These are phyloP conservation scores for Malus hybrid DNA, from an alignment of 331 rosid genomes.

Conservation along the genomic window DNA sequence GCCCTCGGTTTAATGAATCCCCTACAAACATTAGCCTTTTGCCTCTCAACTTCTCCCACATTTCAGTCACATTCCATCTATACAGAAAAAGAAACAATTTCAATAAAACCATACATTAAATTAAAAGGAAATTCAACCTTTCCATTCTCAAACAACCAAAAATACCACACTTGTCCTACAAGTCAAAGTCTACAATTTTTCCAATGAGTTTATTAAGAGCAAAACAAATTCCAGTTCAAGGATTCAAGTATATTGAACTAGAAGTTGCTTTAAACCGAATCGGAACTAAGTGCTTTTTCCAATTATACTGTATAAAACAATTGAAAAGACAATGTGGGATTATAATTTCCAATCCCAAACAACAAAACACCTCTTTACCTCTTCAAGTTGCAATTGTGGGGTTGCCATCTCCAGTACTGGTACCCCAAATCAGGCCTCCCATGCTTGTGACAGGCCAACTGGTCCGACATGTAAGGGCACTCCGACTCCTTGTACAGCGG, in stretches of 20 bases:
- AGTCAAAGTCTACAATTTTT: background rate
- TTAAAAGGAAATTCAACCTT: background rate
- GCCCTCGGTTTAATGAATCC: slow-evolving; percentile 92
- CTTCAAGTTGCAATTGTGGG: slow-evolving; percentile 80
- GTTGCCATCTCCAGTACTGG: slow-evolving; percentile 95
- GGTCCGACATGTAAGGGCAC: slow-evolving; percentile 96
- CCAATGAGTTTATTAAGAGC: background rate
- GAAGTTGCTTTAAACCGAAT: background rate
- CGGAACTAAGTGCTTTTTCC: background rate
- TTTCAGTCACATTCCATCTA: slow-evolving; percentile 66
- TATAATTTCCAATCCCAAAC: background rate
- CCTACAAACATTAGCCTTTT: slow-evolving; percentile 98
- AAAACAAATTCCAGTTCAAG: background rate
- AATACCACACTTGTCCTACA: background rate
- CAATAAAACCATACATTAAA: slow-evolving; percentile 7
- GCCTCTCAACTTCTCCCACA: slow-evolving; percentile 92
- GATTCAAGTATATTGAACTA: background rate
- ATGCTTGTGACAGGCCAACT: slow-evolving; percentile 89
- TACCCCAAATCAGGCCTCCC: slow-evolving; percentile 79
- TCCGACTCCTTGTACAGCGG: slow-evolving; percentile 62
- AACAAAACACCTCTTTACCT: slow-evolving; percentile 27
- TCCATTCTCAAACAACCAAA: background rate
- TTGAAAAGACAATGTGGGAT: background rate
- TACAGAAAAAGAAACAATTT: slow-evolving; percentile 5
- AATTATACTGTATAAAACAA: background rate